Percentiles rank a stretch among this genome's conserved stretches.
These are phyloP conservation scores for Chytriomyces sp. DNA, from an alignment of 192 early-diverging fungal genomes.

Conservation along the genomic window DNA sequence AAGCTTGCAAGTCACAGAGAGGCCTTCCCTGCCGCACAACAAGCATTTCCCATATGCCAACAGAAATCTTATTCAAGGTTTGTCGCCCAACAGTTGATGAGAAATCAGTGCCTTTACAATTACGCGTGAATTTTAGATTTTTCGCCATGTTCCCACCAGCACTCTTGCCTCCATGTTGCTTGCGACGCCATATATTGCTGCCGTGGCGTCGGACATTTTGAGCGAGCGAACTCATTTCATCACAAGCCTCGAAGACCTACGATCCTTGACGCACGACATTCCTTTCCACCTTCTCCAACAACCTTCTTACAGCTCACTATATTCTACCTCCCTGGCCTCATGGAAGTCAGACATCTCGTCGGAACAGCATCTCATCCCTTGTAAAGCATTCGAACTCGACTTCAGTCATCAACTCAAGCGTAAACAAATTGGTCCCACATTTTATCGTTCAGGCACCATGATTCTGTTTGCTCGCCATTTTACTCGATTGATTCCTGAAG, in stretches of 20 bases:
- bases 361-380: neutral
- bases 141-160: neutral
- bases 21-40: no score
- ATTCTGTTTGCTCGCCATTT: constrained; percentile 46
- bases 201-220: neutral
- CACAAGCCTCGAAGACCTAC: constrained; percentile 6
- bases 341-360: constrained; percentile 5
- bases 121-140: constrained; percentile 1
- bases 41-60: constrained; percentile 8
- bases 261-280: constrained; percentile 23
- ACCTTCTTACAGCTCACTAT: no score
- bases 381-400: neutral
- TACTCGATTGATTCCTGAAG: constrained; percentile 42
- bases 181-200: neutral
- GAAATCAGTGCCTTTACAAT: neutral
- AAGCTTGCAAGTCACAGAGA: neutral
- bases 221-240: constrained; percentile 10
- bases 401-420: neutral
- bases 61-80: constrained; percentile 4
- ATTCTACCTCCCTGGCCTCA: no score
- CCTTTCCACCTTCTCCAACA: constrained; percentile 1
- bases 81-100: neutral
- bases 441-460: constrained; percentile 47
- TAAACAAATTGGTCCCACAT: constrained; percentile 35
- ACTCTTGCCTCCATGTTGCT: constrained; percentile 2